These are phyloP conservation scores for Zygotorulaspora mrakii DNA, from an alignment of 1,139 yeast genomes.

Conservation along the genomic window DNA sequence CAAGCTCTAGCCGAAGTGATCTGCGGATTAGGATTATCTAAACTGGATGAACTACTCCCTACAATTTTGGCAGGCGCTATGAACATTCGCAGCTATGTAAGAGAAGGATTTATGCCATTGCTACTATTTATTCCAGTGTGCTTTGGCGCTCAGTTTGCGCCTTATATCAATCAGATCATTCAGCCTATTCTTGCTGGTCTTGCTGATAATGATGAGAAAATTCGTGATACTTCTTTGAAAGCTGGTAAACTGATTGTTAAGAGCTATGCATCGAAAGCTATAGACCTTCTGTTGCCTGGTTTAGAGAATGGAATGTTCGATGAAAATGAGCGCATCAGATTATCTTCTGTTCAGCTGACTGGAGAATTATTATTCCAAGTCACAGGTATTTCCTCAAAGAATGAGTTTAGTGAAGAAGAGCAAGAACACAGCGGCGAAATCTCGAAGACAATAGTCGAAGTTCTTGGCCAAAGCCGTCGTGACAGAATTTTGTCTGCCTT, in stretches of 20 bases:
- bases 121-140: slow-evolving; percentile 88
- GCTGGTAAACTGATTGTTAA: slow-evolving; percentile 90
- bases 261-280: slow-evolving; percentile 89
- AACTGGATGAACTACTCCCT: slow-evolving; percentile 86
- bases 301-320: slow-evolving; percentile 87
- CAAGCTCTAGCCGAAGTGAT: slow-evolving; percentile 94
- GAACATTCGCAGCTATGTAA: slow-evolving; percentile 61
- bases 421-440: slow-evolving; percentile 56
- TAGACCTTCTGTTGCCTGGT: slow-evolving; percentile 90
- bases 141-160: slow-evolving; percentile 88
- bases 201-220: slow-evolving; percentile 83
- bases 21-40: slow-evolving; percentile 82
- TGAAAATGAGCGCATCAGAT: slow-evolving; percentile 77
- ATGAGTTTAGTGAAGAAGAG: slow-evolving; percentile 63
- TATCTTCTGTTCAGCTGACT: slow-evolving; percentile 92
- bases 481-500: slow-evolving; percentile 79
- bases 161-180: slow-evolving; percentile 78
- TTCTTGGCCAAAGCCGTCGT: slow-evolving; percentile 84
- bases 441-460: slow-evolving; percentile 64
- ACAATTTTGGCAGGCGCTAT: slow-evolving; percentile 69
- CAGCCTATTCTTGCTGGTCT: slow-evolving; percentile 88
- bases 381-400: slow-evolving; percentile 71
- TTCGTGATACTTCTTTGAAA: slow-evolving; percentile 85
- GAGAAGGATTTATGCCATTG: slow-evolving; percentile 93
- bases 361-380: slow-evolving; percentile 94